phyloP scores from a whole-genome alignment of 2,329 filamentous ascomycete species.

The Mycogone perniciosa region DNA sequence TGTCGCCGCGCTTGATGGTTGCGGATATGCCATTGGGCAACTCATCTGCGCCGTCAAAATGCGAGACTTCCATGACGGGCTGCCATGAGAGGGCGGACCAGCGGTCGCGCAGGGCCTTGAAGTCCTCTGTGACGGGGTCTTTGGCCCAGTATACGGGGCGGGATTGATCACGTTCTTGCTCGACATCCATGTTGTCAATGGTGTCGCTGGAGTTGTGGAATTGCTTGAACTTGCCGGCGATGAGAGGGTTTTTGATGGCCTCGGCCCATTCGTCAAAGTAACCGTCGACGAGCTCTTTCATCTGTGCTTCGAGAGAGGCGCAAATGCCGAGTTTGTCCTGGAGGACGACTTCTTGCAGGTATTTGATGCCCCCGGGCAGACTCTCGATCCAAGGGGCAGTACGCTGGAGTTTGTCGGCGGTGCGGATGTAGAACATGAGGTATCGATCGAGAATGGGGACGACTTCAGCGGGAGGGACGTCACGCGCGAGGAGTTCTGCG shows the following conservation, averaged over 20 bases:
- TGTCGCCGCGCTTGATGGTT: conserved; percentile 79
- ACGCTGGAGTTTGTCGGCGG: conserved; percentile 81
- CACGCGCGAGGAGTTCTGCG: conserved; percentile 76
- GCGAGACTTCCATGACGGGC: conserved; percentile 62
- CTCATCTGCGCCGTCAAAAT: conserved; percentile 51
- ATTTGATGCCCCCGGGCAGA: conserved; percentile 75
- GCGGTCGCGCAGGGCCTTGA: conserved; percentile 55
- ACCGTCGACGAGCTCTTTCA: conserved; percentile 74
- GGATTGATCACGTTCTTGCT: conserved; percentile 65
- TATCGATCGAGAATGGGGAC: conserved; percentile 82
- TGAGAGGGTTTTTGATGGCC: conserved; percentile 62
- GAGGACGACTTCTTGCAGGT: conserved; percentile 74
- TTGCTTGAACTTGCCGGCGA: conserved; percentile 66
- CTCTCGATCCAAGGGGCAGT: conserved; percentile 84
- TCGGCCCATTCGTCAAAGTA: conserved; percentile 94
- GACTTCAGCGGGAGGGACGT: conserved; percentile 76
- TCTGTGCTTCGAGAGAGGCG: conserved; percentile 77
- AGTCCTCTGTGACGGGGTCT: conserved; percentile 62
- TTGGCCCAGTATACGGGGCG: conserved; percentile 74
- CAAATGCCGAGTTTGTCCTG: conserved; percentile 83
- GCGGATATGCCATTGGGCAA: conserved; percentile 46
- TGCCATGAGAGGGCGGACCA: conserved; percentile 67
- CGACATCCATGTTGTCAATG: conserved; percentile 61
- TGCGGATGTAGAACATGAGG: conserved; percentile 89
- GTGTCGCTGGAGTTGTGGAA: conserved; percentile 78